A percentile compares a stretch with the other conserved stretches of the same genome.
Evolutionary conservation across 768 basidiomycete species (phyloP).

Genomic region (Coprinopsis marcescibilis): DNA sequence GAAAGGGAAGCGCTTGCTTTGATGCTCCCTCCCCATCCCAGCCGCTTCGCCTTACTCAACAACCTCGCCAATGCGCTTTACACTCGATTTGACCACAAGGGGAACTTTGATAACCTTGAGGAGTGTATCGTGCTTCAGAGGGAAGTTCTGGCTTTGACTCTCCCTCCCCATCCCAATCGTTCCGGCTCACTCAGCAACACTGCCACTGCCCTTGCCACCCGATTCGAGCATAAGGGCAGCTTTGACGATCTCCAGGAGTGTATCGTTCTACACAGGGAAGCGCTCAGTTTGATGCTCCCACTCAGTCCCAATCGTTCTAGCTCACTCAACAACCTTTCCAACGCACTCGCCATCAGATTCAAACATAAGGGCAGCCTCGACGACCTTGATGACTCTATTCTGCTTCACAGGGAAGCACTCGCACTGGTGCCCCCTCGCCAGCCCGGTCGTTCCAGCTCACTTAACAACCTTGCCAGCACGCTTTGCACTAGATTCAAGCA

Average conservation of each 20-base stretch:
- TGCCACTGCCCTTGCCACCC: neutral
- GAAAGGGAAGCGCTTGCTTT: neutral
- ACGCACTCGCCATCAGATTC: neutral
- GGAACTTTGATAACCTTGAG: neutral
- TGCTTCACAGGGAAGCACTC: neutral
- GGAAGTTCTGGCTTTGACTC: neutral
- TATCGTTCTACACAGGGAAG: neutral
- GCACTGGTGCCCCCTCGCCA: neutral
- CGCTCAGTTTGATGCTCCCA: neutral
- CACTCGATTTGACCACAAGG: neutral
- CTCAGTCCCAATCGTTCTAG: neutral
- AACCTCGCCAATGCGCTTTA: neutral
- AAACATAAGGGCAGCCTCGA: neutral
- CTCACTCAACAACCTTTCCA: neutral
- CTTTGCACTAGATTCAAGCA: neutral
- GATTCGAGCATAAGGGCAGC: neutral
- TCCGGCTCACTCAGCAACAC: neutral
- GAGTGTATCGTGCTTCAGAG: neutral
- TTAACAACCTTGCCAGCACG: slow-evolving; percentile 4
- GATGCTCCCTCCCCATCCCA: neutral
- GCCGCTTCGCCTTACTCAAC: neutral
- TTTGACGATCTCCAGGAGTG: neutral
- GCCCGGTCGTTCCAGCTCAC: neutral
- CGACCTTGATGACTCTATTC: neutral
- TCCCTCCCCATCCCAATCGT: slow-evolving; percentile 5